These are phyloP conservation scores for Castanospermum australe DNA, from an alignment of 306 rosid genomes.

Conservation along the genomic window DNA sequence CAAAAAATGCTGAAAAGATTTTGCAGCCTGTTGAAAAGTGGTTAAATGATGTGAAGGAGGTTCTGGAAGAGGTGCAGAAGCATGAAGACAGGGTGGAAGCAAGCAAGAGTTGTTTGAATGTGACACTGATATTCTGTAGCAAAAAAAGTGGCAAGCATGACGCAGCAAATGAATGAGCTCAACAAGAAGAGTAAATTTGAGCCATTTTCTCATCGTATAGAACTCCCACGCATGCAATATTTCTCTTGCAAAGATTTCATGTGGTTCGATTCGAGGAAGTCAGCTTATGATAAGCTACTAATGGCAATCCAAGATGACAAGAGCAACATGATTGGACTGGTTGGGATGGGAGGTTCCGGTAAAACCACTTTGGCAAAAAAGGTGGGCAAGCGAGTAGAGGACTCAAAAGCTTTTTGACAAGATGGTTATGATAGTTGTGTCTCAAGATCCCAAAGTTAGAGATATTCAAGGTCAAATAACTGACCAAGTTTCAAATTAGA, in stretches of 20 bases:
- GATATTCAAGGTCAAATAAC: neutral
- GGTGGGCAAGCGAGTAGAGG: neutral
- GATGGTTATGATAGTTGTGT: neutral
- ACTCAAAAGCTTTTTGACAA: neutral
- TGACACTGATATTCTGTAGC: neutral
- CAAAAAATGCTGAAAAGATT: neutral
- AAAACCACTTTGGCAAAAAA: neutral
- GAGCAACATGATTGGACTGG: neutral
- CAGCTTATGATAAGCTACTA: neutral
- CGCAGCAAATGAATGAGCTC: neutral
- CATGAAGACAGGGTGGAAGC: neutral
- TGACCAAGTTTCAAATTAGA: neutral
- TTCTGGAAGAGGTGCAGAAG: neutral
- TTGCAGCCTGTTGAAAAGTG: neutral
- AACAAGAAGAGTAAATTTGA: neutral
- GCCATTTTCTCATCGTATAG: neutral
- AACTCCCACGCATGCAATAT: neutral
- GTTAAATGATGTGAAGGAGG: neutral
- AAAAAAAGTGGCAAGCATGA: neutral
- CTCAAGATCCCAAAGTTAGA: neutral
- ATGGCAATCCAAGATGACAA: neutral
- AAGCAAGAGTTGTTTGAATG: neutral
- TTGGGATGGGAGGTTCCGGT: neutral
- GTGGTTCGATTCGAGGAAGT: neutral
- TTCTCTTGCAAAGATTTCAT: neutral